These are phyloP conservation scores for Penicillium paxilli DNA, from an alignment of 495 filamentous ascomycete genomes.

Conservation along the genomic window DNA sequence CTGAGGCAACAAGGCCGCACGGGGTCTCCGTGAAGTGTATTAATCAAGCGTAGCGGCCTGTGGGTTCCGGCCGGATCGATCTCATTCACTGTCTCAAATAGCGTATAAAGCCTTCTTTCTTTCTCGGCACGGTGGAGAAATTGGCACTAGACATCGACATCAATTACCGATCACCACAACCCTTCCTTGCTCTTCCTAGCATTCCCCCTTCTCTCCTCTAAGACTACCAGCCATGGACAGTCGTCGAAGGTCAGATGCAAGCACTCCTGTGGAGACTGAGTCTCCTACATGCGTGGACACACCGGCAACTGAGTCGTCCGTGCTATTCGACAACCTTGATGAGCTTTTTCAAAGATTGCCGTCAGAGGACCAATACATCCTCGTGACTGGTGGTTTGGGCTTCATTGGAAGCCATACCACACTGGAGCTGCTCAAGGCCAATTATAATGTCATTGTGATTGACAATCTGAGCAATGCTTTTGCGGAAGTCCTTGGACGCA, in stretches of 20 bases:
- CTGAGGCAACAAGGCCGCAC: conserved; percentile 13
- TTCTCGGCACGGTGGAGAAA: not conserved
- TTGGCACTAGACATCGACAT: not conserved
- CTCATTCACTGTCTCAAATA: conserved; percentile 14
- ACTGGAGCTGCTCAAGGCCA: conserved; percentile 60
- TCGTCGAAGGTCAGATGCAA: conserved; percentile 32
- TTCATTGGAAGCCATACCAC: conserved; percentile 68
- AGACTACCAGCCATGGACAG: conserved; percentile 30
- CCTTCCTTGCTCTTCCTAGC: not conserved
- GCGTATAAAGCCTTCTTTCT: conserved; percentile 2
- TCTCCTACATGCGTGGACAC: conserved; percentile 38
- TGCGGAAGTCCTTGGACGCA: conserved; percentile 51
- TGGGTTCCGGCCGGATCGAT: conserved; percentile 3
- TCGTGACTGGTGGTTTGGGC: conserved; percentile 65
- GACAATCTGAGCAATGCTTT: conserved; percentile 65
- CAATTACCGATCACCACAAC: not conserved
- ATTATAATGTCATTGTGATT: conserved; percentile 63
- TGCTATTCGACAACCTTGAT: conserved; percentile 41
- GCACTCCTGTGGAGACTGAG: conserved; percentile 34
- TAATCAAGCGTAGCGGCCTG: conserved; percentile 15
- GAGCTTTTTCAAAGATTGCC: conserved; percentile 37
- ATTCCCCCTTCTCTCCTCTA: too few relatives aligned
- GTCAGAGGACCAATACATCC: conserved; percentile 43
- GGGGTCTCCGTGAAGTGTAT: conserved; percentile 15
- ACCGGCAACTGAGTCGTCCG: conserved; percentile 41